Percentiles rank a stretch among this genome's conserved stretches.
Evolutionary conservation across 176 grass and related monocot genomes (phyloP).

Genomic region (Guadua angustifolia): DNA sequence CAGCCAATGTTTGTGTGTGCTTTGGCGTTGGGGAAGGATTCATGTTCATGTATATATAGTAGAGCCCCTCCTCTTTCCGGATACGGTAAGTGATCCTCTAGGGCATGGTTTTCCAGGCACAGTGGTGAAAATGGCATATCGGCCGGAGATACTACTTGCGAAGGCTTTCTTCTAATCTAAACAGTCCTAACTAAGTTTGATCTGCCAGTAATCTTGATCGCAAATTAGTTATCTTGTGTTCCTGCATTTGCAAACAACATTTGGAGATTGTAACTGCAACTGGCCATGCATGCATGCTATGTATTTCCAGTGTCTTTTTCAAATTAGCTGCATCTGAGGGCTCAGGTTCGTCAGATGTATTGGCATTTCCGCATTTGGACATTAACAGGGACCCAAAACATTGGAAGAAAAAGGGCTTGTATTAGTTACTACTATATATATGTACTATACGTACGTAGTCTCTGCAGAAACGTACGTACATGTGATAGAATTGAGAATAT

Average conservation of each 20-base stretch:
- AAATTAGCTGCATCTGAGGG: not conserved
- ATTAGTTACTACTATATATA: not conserved
- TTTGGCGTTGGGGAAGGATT: not conserved
- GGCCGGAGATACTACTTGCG: not conserved
- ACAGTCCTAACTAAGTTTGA: not conserved
- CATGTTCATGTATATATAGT: conserved; percentile 40
- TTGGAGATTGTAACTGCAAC: not conserved
- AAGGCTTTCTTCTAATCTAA: not conserved
- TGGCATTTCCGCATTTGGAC: not conserved
- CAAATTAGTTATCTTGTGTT: not conserved
- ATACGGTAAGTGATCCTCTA: not conserved
- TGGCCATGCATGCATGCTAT: not conserved
- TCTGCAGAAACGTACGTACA: no score
- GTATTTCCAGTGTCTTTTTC: not conserved
- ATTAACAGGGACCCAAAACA: not conserved
- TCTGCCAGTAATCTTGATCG: not conserved
- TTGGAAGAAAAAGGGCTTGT: not conserved
- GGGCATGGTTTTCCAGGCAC: not conserved
- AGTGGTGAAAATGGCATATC: not conserved
- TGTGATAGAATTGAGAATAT: no score
- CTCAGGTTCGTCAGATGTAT: not conserved
- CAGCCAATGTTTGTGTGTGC: conserved; percentile 39
- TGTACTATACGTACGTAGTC: no score
- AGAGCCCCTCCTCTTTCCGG: not conserved
- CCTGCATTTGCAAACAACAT: not conserved